These are phyloP conservation scores for Zarea fungicola DNA, from an alignment of 2,329 filamentous ascomycete species.

Conservation along the genomic window DNA sequence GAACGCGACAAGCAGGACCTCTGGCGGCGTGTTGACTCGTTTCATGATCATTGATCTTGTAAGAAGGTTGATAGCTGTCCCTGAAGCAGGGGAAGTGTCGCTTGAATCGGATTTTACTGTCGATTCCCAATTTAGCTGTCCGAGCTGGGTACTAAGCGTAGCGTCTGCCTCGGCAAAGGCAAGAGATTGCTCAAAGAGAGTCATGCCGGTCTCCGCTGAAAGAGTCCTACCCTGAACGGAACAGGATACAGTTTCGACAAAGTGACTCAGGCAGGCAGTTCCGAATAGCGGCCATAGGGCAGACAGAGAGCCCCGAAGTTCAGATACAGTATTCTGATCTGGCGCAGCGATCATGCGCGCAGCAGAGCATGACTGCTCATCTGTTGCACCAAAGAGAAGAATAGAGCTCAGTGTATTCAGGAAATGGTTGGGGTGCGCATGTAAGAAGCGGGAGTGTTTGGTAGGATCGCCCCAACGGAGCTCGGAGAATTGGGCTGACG, in stretches of 20 bases:
- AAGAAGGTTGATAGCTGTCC: conserved; percentile 37
- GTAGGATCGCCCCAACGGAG: conserved; percentile 64
- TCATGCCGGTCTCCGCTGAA: conserved; percentile 88
- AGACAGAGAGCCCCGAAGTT: conserved; percentile 72
- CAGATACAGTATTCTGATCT: conserved; percentile 22
- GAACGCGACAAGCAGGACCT: conserved; percentile 79
- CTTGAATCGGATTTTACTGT: conserved; percentile 12
- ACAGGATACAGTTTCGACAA: conserved; percentile 82
- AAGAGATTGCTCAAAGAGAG: conserved; percentile 89
- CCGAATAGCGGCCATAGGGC: conserved; percentile 71
- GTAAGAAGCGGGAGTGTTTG: conserved; percentile 63
- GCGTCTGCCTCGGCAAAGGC: conserved; percentile 95
- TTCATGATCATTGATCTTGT: conserved; percentile 65
- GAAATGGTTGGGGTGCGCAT: conserved; percentile 62
- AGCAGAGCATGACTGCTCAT: conserved; percentile 68
- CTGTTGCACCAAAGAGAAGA: conserved; percentile 67
- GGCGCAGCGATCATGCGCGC: conserved; percentile 56
- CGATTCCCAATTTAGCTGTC: conserved; percentile 57
- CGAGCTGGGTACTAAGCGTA: conserved; percentile 74
- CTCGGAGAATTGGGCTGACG: conserved; percentile 64
- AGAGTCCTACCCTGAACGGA: conserved; percentile 78
- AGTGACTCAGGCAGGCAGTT: conserved; percentile 69
- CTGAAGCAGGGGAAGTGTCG: conserved; percentile 17
- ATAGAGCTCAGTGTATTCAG: conserved; percentile 67
- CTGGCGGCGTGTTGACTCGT: conserved; percentile 80